These are phyloP conservation scores for Cryptomeria japonica DNA, from an alignment of 75 land plant genomes.

Conservation along the genomic window DNA sequence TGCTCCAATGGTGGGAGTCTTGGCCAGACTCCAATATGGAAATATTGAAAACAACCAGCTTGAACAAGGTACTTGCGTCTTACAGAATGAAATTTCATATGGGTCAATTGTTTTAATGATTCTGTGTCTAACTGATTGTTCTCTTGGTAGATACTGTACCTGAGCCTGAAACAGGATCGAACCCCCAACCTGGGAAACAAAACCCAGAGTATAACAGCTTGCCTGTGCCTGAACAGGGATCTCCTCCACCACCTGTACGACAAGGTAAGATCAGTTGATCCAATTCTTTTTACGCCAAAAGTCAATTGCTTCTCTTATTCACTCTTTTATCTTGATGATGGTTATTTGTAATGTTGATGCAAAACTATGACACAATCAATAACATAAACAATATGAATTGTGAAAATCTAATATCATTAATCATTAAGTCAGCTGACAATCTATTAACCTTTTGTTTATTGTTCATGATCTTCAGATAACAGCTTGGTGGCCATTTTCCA, in stretches of 20 bases:
- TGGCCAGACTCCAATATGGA: slow-evolving; percentile 20
- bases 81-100: background rate
- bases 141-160: background rate
- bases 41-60: background rate
- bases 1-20: slow-evolving; percentile 27
- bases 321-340: no score
- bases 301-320: no score
- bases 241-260: background rate
- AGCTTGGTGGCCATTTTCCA: slow-evolving; percentile 7
- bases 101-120: background rate
- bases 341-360: no score
- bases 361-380: no score
- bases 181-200: background rate
- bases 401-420: no score
- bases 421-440: background rate
- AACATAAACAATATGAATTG: no score
- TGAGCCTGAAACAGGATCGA: background rate
- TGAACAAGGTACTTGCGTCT: background rate
- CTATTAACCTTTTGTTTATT: background rate
- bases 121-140: background rate
- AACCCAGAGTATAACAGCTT: background rate
- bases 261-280: background rate
- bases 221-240: background rate
- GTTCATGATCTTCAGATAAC: background rate
- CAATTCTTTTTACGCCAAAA: background rate